Conservation (phyloP, 2,329 filamentous ascomycete genomes). For the Clonostachys solani region DNA sequence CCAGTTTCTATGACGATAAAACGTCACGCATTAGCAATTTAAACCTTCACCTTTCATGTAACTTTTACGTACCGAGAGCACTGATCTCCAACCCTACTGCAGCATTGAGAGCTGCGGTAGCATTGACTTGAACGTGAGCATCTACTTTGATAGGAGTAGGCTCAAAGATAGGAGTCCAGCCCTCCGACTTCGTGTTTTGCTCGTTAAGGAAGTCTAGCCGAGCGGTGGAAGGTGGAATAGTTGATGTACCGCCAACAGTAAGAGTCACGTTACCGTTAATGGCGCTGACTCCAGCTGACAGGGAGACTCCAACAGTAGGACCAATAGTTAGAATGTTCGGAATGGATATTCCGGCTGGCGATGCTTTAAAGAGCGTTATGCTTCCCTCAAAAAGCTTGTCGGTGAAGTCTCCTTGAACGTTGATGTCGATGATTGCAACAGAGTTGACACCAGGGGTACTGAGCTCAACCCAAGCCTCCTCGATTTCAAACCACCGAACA, state of each 20-base stretch:
- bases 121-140: background rate
- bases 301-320: background rate
- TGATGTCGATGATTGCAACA: background rate
- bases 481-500: background rate
- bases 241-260: background rate
- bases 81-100: constrained; percentile 1
- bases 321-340: constrained; percentile 1
- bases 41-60: background rate
- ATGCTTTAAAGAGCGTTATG: background rate
- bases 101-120: background rate
- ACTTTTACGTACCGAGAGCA: background rate
- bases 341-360: background rate
- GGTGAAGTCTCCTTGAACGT: background rate
- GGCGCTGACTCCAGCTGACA: background rate
- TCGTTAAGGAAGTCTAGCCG: background rate
- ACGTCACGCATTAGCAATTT: background rate
- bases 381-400: background rate
- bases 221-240: background rate
- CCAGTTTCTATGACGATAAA: background rate
- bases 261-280: background rate
- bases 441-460: background rate
- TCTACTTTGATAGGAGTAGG: background rate
- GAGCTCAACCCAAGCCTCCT: background rate
- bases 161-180: background rate
- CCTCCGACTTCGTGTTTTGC: background rate